Percentiles rank a stretch among this genome's conserved stretches.
Evolutionary conservation across 2,329 filamentous ascomycete species (phyloP).

Genomic region (Plenodomus lindquistii): DNA sequence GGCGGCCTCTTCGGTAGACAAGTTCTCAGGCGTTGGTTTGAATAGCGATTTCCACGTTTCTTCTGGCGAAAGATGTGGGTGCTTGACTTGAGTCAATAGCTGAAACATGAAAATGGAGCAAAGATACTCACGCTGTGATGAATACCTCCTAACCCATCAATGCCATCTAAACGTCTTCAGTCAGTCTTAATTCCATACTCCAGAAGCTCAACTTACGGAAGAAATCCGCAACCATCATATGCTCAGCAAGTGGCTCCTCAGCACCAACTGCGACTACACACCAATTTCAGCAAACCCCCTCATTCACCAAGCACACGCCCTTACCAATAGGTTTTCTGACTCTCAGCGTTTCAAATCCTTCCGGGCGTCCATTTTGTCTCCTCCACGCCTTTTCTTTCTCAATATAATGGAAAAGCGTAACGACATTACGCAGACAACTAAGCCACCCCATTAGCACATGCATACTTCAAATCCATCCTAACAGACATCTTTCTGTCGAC

Average conservation of each 20-base stretch:
- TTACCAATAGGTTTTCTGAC: conserved; percentile 70
- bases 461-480: too few relatives aligned
- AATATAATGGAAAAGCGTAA: conserved; percentile 88
- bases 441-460: too few relatives aligned
- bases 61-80: conserved; percentile 52
- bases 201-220: conserved; percentile 69
- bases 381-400: conserved; percentile 89
- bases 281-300: background rate
- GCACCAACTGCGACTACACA: conserved; percentile 75
- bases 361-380: conserved; percentile 64
- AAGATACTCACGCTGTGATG: conserved; percentile 48
- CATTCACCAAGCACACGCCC: background rate
- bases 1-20: conserved; percentile 37
- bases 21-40: conserved; percentile 36
- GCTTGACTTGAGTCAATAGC: conserved; percentile 34
- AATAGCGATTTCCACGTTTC: conserved; percentile 55
- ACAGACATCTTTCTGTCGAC: too few relatives aligned
- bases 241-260: conserved; percentile 81
- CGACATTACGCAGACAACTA: conserved; percentile 84
- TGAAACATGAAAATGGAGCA: background rate
- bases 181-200: background rate
- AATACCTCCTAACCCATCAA: conserved; percentile 55
- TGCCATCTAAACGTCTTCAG: conserved; percentile 46
- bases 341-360: conserved; percentile 74
- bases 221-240: conserved; percentile 69